phyloP scores from a whole-genome alignment of 345 rosid genomes.

The Ceriops tagal region DNA sequence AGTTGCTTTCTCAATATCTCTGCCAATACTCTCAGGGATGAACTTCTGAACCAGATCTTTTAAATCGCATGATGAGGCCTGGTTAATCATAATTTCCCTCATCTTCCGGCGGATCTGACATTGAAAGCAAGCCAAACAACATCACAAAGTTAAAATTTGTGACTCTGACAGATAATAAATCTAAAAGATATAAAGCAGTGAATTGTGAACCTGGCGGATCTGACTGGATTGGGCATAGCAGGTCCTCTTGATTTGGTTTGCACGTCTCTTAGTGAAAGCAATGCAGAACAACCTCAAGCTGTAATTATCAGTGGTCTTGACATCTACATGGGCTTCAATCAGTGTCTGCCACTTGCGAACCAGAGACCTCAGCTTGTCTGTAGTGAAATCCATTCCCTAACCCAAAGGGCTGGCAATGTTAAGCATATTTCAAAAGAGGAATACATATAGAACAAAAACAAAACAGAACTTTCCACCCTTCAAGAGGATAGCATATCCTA shows the following conservation, averaged over 20 bases:
- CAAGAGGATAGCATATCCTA: background rate
- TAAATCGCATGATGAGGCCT: constrained; percentile 85
- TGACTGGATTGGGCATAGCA: constrained; percentile 97
- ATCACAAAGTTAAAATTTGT: background rate
- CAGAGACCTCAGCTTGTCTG: constrained; percentile 92
- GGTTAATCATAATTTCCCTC: constrained; percentile 82
- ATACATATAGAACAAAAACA: background rate
- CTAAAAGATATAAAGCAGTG: background rate
- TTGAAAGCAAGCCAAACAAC: background rate
- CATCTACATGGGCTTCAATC: constrained; percentile 94
- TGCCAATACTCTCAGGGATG: constrained; percentile 82
- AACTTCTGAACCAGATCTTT: constrained; percentile 78
- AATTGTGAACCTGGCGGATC: constrained; percentile 57
- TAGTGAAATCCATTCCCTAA: constrained; percentile 93
- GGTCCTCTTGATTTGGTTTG: constrained; percentile 90
- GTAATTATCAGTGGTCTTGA: constrained; percentile 84
- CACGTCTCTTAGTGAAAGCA: constrained; percentile 88
- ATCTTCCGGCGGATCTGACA: constrained; percentile 80
- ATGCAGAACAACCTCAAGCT: constrained; percentile 91
- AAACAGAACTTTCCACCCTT: background rate
- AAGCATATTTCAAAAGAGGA: background rate
- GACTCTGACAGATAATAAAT: background rate
- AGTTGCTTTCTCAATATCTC: constrained; percentile 88
- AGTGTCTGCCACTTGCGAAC: constrained; percentile 93
- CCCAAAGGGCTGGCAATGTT: no score